Evolutionary conservation across 306 rosid species (phyloP).

Genomic region (Begonia peltatifolia): DNA sequence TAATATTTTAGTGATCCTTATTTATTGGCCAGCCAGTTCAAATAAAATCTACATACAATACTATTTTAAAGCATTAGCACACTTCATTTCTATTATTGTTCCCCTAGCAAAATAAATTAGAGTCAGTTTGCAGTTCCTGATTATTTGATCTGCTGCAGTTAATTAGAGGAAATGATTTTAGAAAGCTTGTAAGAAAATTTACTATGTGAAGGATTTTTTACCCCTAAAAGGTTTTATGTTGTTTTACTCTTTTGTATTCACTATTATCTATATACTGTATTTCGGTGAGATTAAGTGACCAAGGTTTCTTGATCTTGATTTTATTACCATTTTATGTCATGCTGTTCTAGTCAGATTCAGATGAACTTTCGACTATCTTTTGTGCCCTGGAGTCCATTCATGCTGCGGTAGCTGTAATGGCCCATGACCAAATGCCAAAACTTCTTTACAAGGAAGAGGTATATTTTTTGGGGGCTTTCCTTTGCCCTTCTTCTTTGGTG

Average conservation of each 20-base stretch:
- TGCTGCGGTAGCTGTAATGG: slow-evolving; percentile 83
- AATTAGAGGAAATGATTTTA: too few species aligned
- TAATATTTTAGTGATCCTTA: too few species aligned
- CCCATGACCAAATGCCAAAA: slow-evolving; percentile 80
- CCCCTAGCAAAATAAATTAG: too few species aligned
- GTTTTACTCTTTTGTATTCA: background rate
- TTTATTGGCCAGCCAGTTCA: too few species aligned
- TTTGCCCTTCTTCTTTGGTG: background rate
- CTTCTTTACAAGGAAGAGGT: slow-evolving; percentile 97
- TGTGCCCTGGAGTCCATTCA: slow-evolving; percentile 91
- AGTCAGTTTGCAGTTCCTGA: too few species aligned
- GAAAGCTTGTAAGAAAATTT: too few species aligned
- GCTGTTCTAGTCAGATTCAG: slow-evolving; percentile 72
- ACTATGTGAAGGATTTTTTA: too few species aligned
- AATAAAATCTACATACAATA: too few species aligned
- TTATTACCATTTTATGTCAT: slow-evolving; percentile 6
- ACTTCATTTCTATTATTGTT: too few species aligned
- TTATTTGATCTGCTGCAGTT: too few species aligned
- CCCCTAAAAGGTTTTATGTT: background rate
- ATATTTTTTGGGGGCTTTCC: background rate
- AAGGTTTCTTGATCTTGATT: background rate
- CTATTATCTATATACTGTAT: background rate
- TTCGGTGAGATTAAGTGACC: background rate
- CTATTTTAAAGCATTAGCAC: too few species aligned
- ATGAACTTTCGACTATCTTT: slow-evolving; percentile 49